phyloP scores from a whole-genome alignment of 1,284 basidiomycete species.

The Vanrija humicola region DNA sequence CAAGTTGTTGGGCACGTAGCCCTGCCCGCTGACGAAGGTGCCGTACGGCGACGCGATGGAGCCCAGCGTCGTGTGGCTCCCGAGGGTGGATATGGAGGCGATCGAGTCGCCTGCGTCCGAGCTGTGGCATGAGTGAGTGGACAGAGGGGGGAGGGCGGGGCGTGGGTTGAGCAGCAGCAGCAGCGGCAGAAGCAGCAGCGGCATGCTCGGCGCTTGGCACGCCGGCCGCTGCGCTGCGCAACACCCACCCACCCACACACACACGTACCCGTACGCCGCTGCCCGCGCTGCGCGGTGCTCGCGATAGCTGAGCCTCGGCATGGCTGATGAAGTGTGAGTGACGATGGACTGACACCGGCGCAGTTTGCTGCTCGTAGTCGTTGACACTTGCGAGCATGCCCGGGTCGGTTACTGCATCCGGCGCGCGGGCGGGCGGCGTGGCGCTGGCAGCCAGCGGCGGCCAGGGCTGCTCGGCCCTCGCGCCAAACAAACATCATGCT shows the following conservation, averaged over 20 bases:
- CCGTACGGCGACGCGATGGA: neutral
- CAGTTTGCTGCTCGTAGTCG: too few species aligned
- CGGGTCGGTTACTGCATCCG: too few species aligned
- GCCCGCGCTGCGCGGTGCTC: constrained; percentile 17
- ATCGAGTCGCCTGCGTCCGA: constrained; percentile 13
- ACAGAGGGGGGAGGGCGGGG: neutral
- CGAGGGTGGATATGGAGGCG: constrained; percentile 14
- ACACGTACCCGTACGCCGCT: constrained; percentile 9
- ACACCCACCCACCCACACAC: neutral
- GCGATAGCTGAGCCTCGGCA: constrained; percentile 16
- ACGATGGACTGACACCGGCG: neutral
- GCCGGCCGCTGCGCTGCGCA: too few species aligned
- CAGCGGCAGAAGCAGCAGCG: too few species aligned
- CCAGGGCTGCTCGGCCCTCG: too few species aligned
- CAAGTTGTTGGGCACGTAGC: neutral
- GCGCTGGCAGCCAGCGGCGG: too few species aligned
- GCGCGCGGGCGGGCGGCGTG: too few species aligned
- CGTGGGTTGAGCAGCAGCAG: neutral
- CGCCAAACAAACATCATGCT: too few species aligned
- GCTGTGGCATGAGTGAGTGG: neutral
- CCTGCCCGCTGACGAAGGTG: neutral
- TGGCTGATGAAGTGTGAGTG: neutral
- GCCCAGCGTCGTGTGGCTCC: constrained; percentile 11
- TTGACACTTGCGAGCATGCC: too few species aligned
- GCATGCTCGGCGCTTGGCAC: too few species aligned